phyloP scores from a whole-genome alignment of 2,329 filamentous ascomycete genomes.

The Dothistroma pini region DNA sequence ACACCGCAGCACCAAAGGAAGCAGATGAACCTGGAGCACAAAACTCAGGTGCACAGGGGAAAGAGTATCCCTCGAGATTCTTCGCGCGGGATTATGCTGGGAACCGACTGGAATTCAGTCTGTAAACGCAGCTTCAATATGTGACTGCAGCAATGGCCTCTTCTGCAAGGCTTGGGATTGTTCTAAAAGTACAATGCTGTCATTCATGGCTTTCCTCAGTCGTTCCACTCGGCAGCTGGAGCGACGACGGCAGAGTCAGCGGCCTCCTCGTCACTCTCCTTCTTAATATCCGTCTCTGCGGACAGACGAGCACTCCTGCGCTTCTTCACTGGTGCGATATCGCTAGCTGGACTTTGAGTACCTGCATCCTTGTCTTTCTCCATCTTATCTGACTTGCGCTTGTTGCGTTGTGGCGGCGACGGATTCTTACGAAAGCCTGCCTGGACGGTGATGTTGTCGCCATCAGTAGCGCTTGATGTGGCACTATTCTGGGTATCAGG shows the following conservation, averaged over 20 bases:
- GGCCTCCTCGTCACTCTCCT: background rate
- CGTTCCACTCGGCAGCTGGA: background rate
- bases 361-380: background rate
- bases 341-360: background rate
- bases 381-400: conserved; percentile 1
- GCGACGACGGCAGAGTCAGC: background rate
- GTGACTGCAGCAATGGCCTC: background rate
- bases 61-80: conserved; percentile 59
- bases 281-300: background rate
- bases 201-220: background rate
- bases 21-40: conserved; percentile 55
- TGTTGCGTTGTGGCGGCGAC: background rate
- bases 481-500: no score
- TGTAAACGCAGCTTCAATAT: conserved; percentile 21
- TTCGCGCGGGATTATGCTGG: conserved; percentile 52
- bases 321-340: background rate
- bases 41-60: conserved; percentile 48
- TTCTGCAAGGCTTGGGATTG: background rate
- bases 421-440: background rate
- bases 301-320: background rate
- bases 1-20: conserved; percentile 49
- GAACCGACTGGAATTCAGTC: conserved; percentile 40
- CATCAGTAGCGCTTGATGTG: no score
- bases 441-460: no score
- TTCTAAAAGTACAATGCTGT: background rate